These are phyloP conservation scores for Conticribra guillardii DNA, from an alignment of 108 stramenopile genomes.

Conservation along the genomic window DNA sequence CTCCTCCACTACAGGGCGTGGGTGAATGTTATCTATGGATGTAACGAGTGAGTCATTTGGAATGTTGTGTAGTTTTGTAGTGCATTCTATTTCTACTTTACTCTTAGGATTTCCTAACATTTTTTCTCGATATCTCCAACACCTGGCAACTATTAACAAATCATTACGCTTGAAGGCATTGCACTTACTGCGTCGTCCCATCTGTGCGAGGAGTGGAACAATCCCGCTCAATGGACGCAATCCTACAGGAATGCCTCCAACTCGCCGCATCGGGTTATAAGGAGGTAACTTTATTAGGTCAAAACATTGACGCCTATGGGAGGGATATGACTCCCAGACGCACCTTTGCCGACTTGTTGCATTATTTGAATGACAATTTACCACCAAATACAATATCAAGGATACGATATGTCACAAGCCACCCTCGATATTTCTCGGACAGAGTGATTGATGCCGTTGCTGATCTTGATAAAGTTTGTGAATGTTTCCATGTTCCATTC, in stretches of 20 bases:
- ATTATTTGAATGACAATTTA: constrained; percentile 70
- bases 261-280: constrained; percentile 72
- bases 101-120: no score
- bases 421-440: constrained; percentile 93
- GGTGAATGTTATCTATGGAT: constrained; percentile 90
- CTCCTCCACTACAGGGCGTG: no score
- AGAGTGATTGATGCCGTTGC: constrained; percentile 92
- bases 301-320: constrained; percentile 96
- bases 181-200: constrained; percentile 94
- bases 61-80: not conserved
- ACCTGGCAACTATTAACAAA: no score
- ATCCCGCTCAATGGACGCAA: constrained; percentile 82
- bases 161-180: no score
- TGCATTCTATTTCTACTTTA: constrained; percentile 25
- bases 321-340: constrained; percentile 87
- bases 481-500: constrained; percentile 92
- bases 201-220: constrained; percentile 91
- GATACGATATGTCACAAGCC: constrained; percentile 87
- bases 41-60: constrained; percentile 55
- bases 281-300: constrained; percentile 92
- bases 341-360: constrained; percentile 88
- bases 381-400: constrained; percentile 61
- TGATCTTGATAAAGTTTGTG: constrained; percentile 76
- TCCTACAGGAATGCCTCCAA: constrained; percentile 79
- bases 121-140: no score